Base-by-base conservation (phyloP, 2,329 filamentous ascomycete species). In the Ilyonectria sp. region DNA sequence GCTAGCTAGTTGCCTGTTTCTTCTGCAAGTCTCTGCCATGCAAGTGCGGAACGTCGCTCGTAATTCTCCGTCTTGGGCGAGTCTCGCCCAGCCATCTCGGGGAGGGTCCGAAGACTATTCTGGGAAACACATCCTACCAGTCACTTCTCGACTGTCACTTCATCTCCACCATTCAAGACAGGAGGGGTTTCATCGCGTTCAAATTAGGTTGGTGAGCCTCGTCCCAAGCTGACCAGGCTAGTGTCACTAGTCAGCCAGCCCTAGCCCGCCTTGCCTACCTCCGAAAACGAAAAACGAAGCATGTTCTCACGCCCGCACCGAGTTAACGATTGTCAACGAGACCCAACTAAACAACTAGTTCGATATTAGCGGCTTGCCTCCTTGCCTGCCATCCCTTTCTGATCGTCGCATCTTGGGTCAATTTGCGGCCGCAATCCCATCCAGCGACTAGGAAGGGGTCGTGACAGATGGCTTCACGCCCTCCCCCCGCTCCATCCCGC, bases 131-230 rank as follows among this genome's bases (percentile, higher is more conserved):
- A 35, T 54, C 19, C 19, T 23, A 54, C 26, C 56, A 50, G 44
- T 37, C 59, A 61, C 49, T 29, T 54, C 43, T 52, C 58, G 6
- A n/a, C 26, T 52, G 33, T 43, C 29, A 52, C 21, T 13, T 40
- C 37, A 52, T 54, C 47, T 40, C 37, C 54, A 37, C 37, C 54
- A 37, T 26, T 46, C 29, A 58, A 63, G 60, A 63, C 60, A 63
- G 6, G 7, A 26, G 37, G 33, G 29, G 46, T 52, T 37, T 26
- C 21, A 35, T 58, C 54, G 57, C 46, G 23, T 26, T 26, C 44
- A 23, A 35, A 35, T 31, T 23, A 23, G 31, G 15, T 15, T 4
- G n/a, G 15, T 4, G 31, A 37, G n/a, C 17, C n/a, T 37, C 29
- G 17, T 35, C 49, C n/a, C 35, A 23, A 19, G 49, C n/a, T 52